A percentile compares a stretch with the other conserved stretches of the same genome.
Evolutionary conservation across 192 early-diverging fungal genomes (phyloP).

Genomic region (Neocallimastix lanati): DNA sequence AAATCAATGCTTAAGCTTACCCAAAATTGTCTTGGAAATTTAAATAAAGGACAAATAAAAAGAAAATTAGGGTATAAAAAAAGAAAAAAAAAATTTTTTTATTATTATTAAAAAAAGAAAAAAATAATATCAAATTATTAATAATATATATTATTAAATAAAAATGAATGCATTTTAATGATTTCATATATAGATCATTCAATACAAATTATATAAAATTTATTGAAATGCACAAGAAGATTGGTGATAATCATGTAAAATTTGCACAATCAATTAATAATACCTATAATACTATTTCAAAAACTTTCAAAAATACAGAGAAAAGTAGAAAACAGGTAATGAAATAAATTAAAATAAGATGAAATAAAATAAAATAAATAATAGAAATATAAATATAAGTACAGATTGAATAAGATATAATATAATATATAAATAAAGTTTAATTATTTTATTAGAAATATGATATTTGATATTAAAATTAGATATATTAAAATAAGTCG

Average conservation of each 20-base stretch:
- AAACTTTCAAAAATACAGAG: slow-evolving; percentile 59
- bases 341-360: not conserved
- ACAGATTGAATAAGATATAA: too few species aligned
- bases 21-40: slow-evolving; percentile 29
- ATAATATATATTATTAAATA: too few species aligned
- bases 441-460: too few species aligned
- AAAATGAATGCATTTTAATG: too few species aligned
- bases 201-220: slow-evolving; percentile 58
- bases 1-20: slow-evolving; percentile 58
- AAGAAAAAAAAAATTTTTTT: too few species aligned
- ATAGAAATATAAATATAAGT: too few species aligned
- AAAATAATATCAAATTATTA: not conserved
- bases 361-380: too few species aligned
- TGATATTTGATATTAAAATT: too few species aligned
- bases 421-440: too few species aligned
- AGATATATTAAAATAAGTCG: too few species aligned
- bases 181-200: slow-evolving; percentile 33
- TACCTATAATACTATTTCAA: slow-evolving; percentile 63
- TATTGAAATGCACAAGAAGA: slow-evolving; percentile 58
- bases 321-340: slow-evolving; percentile 53
- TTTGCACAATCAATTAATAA: slow-evolving; percentile 49
- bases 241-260: slow-evolving; percentile 63
- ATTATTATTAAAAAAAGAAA: too few species aligned
- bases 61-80: slow-evolving; percentile 27
- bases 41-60: slow-evolving; percentile 21